Evolutionary conservation across 495 filamentous ascomycete species (phyloP), one percentile per base, ranked within the genome.

Genomic region (Glutinoglossum americanum): DNA sequence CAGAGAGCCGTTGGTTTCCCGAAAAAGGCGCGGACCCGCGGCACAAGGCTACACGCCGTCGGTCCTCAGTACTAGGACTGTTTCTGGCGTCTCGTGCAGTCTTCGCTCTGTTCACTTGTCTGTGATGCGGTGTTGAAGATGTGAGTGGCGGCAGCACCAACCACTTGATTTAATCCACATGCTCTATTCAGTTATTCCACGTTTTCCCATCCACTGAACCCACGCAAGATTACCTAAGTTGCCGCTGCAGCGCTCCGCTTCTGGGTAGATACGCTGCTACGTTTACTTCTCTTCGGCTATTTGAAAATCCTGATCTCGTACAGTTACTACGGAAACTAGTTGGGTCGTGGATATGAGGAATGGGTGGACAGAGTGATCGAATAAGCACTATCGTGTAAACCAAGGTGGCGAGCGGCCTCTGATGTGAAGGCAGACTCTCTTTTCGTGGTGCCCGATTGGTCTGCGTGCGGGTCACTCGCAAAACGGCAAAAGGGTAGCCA

Each of bases 31-130:
- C 41, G 41, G 41, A 45, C n/a, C 49, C 49, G 49, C 49, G 49
- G 49, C 49, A 19, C 49, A 53, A 53, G 49, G 49, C 49, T 28
- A 53, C 49, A 53, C 19, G 21, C 23, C 8, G 9, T n/a, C 10
- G 21, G 25, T 9, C n/a, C 15, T 11, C 5, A 39, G 47, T 19
- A n/a, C 47, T 49, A 49, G 19, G 47, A 19, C 23, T 53, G 49
- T 17, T 53, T 53, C 49, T 53, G 49, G 49, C 23, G 49, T 53
- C 23, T 27, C 49, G 49, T 53, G 49, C 49, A 53, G 49, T 32
- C 11, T 53, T 9, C 47, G 7, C 21, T 25, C 49, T 30, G 41
- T 23, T 21, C n/a, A 45, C 41, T 45, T n/a, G 41, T 45, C 41
- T 45, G 41, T 45, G 41, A 45, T 23, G 41, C 41, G 41, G 41